A percentile compares a stretch with the other conserved stretches of the same genome.
These are phyloP conservation scores for Euphorbia pulcherrima DNA, from an alignment of 345 rosid genomes.

Conservation along the genomic window DNA sequence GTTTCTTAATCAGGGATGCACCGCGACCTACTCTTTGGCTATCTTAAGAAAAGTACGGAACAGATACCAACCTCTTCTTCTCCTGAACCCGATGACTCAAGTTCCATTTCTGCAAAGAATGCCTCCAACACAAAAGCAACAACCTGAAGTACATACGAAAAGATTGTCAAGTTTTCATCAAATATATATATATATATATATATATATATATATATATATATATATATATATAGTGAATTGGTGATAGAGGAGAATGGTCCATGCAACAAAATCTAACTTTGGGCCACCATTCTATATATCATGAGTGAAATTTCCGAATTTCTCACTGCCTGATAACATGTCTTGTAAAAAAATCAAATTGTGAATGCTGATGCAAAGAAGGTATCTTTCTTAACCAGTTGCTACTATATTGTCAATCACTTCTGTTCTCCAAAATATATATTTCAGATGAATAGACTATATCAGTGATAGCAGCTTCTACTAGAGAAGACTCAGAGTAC, in stretches of 20 bases:
- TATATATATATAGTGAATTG: too few species aligned
- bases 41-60: neutral
- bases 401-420: neutral
- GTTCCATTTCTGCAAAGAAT: slow-evolving; percentile 90
- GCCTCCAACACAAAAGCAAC: slow-evolving; percentile 98
- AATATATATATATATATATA: too few species aligned
- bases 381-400: neutral
- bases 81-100: slow-evolving; percentile 54
- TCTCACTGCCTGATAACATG: neutral
- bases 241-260: neutral
- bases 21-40: neutral
- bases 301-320: neutral
- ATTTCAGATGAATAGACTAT: too few species aligned
- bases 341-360: neutral
- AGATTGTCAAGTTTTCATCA: slow-evolving; percentile 6
- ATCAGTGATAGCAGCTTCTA: too few species aligned
- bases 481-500: too few species aligned
- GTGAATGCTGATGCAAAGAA: neutral
- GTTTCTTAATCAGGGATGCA: too few species aligned
- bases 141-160: slow-evolving; percentile 49
- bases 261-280: neutral
- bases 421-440: neutral
- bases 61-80: slow-evolving; percentile 54
- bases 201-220: too few species aligned
- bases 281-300: neutral